Evolutionary conservation across 345 rosid species (phyloP), one percentile per base, ranked within the genome.

Genomic region (Zanthoxylum bungeanum): DNA sequence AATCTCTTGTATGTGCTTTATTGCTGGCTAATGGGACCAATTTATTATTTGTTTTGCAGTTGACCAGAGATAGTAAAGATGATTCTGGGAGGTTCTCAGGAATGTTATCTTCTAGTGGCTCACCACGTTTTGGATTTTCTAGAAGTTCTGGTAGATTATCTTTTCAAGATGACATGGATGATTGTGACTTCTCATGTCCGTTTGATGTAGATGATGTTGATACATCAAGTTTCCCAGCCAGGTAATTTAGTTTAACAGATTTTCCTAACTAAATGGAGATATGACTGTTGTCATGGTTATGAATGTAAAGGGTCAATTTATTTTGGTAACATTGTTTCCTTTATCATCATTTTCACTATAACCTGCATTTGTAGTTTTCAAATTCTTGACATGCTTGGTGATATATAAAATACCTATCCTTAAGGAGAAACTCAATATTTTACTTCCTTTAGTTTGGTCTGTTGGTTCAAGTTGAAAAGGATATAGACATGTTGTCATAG

Each of bases 41-140:
- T 63, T 53, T 75, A 36, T 46, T 36, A 51, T 61, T 78, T 72
- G 51, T 81, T 73, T 65, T 61, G 70, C 70, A 89, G 96, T 74
- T 86, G 64, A 36, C 82, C 55, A 88, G 75, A 83, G 96, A 93
- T 75, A 79, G 82, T 78, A 84, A 79, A 80, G 91, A 88, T 52
- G 98, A 93, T 76, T 91, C 94, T 0, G 97, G 96, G 39, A 80
- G 97, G 73, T 89, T 90, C 81, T 91, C 96, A 8, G 94, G 93
- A 77, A 74, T 93, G 76, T 72, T 89, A 68, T 91, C 97, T 77
- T 88, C 97, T 8, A 89, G 97, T 68, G 96, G 88, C 71, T 91
- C 97, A 34, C 92, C 96, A 42, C 85, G 88, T 44, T 59, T 85
- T 67, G 97, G 90, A 75, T 87, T 87, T 81, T 93, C 98, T 73